phyloP scores from a whole-genome alignment of 495 filamentous ascomycete species.

The Penicillium silybi region DNA sequence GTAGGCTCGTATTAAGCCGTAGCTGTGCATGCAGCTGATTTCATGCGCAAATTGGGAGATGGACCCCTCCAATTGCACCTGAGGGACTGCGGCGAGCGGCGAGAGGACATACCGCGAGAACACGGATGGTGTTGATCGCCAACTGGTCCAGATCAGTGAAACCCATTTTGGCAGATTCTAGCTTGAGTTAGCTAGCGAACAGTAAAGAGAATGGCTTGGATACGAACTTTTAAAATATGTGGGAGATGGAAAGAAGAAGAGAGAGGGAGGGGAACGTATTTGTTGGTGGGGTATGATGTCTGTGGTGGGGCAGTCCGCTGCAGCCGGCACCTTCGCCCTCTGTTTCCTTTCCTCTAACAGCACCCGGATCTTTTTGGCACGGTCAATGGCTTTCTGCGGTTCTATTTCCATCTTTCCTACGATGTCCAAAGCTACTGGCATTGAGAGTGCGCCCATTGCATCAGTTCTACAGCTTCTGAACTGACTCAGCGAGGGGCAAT shows the following conservation, averaged over 20 bases:
- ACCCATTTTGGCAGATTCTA: constrained; percentile 70
- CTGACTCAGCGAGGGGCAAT: constrained; percentile 14
- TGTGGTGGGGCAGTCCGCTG: constrained; percentile 22
- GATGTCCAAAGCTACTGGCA: not conserved
- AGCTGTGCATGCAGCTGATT: not conserved
- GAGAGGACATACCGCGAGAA: constrained; percentile 69
- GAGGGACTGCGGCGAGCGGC: constrained; percentile 4
- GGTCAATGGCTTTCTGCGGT: too few species aligned
- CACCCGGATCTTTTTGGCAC: not conserved
- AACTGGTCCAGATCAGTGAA: constrained; percentile 81
- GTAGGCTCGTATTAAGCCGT: not conserved
- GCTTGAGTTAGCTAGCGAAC: constrained; percentile 18
- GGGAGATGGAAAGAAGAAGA: constrained; percentile 15
- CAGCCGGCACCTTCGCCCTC: not conserved
- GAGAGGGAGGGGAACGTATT: constrained; percentile 27
- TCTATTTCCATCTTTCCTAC: not conserved
- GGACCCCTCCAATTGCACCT: constrained; percentile 5
- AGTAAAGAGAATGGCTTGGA: not conserved
- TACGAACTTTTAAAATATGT: constrained; percentile 17
- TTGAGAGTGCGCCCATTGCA: not conserved
- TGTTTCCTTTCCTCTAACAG: not conserved
- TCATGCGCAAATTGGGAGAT: not conserved
- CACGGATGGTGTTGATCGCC: constrained; percentile 95
- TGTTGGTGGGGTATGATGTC: constrained; percentile 40
- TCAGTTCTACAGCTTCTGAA: not conserved